Percentiles rank a stretch among this genome's conserved stretches.
Conservation (phyloP, 2,329 filamentous ascomycete species). For the Colletotrichum spinosum region DNA sequence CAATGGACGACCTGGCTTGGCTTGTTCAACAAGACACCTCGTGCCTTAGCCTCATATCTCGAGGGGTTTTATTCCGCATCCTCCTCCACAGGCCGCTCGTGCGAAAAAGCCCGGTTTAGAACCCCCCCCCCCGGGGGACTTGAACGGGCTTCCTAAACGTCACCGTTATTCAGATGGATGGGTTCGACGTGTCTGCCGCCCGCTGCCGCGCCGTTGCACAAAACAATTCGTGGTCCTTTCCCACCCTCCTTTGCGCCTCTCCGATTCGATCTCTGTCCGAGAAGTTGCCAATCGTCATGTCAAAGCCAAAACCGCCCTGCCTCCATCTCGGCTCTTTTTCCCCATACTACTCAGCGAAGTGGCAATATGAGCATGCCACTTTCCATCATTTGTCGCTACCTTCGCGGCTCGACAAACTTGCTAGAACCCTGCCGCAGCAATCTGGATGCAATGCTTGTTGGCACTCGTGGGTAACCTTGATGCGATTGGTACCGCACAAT, state of each 20-base stretch:
- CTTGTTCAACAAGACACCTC: not conserved
- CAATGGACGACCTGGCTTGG: constrained; percentile 9
- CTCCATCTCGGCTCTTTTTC: not conserved
- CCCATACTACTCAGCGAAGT: too few relatives aligned
- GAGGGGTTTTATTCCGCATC: not conserved
- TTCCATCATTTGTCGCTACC: too few relatives aligned
- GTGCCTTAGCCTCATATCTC: not conserved
- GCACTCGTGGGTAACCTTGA: too few relatives aligned
- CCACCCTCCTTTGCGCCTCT: constrained; percentile 9
- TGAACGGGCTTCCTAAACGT: constrained; percentile 19
- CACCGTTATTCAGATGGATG: constrained; percentile 36
- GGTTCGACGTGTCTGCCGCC: constrained; percentile 26
- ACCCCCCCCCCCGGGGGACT: constrained; percentile 15
- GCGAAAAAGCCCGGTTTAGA: constrained; percentile 25
- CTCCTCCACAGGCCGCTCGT: constrained; percentile 18
- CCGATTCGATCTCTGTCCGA: constrained; percentile 22
- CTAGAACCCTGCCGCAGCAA: too few relatives aligned
- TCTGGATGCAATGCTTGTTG: too few relatives aligned
- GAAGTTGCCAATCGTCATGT: constrained; percentile 15
- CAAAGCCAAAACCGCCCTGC: constrained; percentile 17
- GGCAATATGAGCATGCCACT: too few relatives aligned
- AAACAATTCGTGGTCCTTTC: constrained; percentile 6
- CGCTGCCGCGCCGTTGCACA: constrained; percentile 16
- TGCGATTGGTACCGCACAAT: too few relatives aligned
- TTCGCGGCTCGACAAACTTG: too few relatives aligned